A percentile compares a stretch with the other conserved stretches of the same genome.
Evolutionary conservation across 2,329 filamentous ascomycete species (phyloP).

Genomic region (Fusarium decemcellulare): DNA sequence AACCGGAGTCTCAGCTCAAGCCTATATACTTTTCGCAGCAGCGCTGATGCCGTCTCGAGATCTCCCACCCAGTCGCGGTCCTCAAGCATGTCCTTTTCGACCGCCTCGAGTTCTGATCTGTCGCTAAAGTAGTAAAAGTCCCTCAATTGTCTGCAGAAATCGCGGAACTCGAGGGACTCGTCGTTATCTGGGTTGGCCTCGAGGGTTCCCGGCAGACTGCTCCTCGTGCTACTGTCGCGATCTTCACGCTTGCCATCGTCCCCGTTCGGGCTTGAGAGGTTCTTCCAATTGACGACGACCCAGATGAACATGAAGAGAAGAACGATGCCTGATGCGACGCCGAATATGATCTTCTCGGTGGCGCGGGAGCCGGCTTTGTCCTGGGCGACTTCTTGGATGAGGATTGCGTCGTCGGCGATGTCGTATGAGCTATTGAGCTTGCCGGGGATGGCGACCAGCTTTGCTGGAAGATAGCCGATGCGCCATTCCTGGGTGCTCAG

Average conservation of each 20-base stretch:
- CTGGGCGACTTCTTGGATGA: conserved; percentile 17
- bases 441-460: conserved; percentile 18
- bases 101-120: conserved; percentile 5
- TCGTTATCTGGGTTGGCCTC: not conserved
- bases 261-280: not conserved
- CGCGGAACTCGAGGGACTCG: not conserved
- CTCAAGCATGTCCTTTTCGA: conserved; percentile 4
- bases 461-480: conserved; percentile 21
- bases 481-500: conserved; percentile 26
- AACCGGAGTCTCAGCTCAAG: not conserved
- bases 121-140: conserved; percentile 6
- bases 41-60: not conserved
- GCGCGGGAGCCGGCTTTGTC: not conserved
- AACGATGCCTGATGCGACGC: conserved; percentile 16
- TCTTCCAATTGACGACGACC: conserved; percentile 6
- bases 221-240: not conserved
- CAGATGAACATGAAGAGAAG: conserved; percentile 8
- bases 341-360: conserved; percentile 15
- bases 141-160: not conserved
- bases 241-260: not conserved
- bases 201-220: not conserved
- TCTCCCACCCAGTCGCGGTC: conserved; percentile 5
- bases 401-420: conserved; percentile 10
- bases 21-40: conserved; percentile 2
- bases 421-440: conserved; percentile 14